These are phyloP conservation scores for Alternaria viburni DNA, from an alignment of 2,329 filamentous ascomycete genomes.

Conservation along the genomic window DNA sequence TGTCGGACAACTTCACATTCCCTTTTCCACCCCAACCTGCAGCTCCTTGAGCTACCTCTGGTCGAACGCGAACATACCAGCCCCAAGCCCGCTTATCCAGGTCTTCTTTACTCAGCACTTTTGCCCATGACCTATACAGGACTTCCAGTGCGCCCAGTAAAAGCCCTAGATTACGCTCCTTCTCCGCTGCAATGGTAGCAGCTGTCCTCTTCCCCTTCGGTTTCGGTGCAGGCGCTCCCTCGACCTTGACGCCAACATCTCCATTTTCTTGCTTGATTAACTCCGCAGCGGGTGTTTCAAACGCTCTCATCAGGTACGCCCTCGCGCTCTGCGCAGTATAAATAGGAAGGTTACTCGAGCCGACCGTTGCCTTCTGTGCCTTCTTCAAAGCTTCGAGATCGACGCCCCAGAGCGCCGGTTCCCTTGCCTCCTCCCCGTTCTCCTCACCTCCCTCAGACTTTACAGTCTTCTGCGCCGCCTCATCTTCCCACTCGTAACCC, in stretches of 20 bases:
- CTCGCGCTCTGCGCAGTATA: constrained; percentile 74
- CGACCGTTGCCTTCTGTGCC: constrained; percentile 42
- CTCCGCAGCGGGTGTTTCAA: constrained; percentile 53
- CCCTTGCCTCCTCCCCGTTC: constrained; percentile 30
- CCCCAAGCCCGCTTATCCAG: constrained; percentile 78
- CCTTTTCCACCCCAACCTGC: constrained; percentile 87
- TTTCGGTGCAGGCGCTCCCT: constrained; percentile 24
- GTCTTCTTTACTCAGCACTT: constrained; percentile 67
- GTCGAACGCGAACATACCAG: constrained; percentile 81
- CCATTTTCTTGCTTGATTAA: constrained; percentile 24
- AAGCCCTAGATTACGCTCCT: constrained; percentile 71
- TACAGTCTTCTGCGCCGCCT: constrained; percentile 18
- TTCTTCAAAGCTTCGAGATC: constrained; percentile 63
- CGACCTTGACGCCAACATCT: background rate
- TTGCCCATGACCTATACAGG: constrained; percentile 75
- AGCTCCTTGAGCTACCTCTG: constrained; percentile 74
- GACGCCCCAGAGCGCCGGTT: constrained; percentile 63
- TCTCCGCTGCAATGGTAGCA: constrained; percentile 63
- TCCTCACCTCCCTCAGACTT: constrained; percentile 21
- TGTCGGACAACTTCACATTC: constrained; percentile 67
- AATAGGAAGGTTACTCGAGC: constrained; percentile 67
- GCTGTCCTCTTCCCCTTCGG: constrained; percentile 53
- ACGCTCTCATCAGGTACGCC: constrained; percentile 64
- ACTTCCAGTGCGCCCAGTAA: constrained; percentile 75
- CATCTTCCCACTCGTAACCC: constrained; percentile 62